Evolutionary conservation across 1,284 basidiomycete species (phyloP).

Genomic region (Sporisorium reilianum): DNA sequence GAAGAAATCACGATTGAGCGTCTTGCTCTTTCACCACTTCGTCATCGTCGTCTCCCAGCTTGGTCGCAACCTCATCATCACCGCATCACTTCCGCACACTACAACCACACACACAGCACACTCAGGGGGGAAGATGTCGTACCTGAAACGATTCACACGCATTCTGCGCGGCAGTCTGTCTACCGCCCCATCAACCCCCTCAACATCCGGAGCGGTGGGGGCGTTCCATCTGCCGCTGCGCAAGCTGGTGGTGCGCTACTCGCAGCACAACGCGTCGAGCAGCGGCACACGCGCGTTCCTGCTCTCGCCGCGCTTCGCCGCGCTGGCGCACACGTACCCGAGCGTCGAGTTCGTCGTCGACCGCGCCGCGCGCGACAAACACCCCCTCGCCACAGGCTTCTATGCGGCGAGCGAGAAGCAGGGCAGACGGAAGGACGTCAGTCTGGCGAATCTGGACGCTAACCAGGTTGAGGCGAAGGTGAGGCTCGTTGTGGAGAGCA

Average conservation of each 20-base stretch:
- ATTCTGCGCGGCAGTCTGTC: conserved; percentile 34
- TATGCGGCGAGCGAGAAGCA: conserved; percentile 1
- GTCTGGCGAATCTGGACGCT: conserved; percentile 28
- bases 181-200: conserved; percentile 6
- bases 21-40: neutral
- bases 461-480: conserved; percentile 29
- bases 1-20: neutral
- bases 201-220: neutral
- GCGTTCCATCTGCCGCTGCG: conserved; percentile 35
- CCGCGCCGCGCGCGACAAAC: conserved; percentile 13
- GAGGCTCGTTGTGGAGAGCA: conserved; percentile 21
- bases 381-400: conserved; percentile 27
- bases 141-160: conserved; percentile 37
- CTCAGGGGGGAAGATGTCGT: conserved; percentile 20
- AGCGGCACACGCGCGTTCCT: conserved; percentile 19
- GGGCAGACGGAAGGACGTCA: conserved; percentile 30
- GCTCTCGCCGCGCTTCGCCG: conserved; percentile 9
- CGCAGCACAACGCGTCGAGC: conserved; percentile 23
- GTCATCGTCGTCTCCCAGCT: no score
- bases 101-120: no score
- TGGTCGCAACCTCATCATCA: no score
- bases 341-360: conserved; percentile 39
- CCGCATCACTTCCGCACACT: no score
- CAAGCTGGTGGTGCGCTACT: conserved; percentile 47
- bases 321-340: conserved; percentile 17